Percentiles rank a stretch among this genome's conserved stretches.
phyloP scores from a whole-genome alignment of 805 yeast species.

The Starmerella bombi region DNA sequence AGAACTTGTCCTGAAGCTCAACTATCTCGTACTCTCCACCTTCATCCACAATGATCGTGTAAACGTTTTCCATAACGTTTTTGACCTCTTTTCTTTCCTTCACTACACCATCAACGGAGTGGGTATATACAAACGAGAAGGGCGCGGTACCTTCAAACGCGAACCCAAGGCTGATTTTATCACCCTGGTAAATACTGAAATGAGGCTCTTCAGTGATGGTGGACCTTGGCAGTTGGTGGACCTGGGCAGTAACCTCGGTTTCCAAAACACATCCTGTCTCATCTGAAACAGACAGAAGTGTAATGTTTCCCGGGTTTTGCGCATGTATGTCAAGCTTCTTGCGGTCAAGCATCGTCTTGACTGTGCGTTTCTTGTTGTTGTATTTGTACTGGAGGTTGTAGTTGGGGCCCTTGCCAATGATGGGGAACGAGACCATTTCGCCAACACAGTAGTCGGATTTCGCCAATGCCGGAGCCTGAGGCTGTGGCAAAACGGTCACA shows the following conservation, averaged over 20 bases:
- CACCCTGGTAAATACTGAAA: slow-evolving; percentile 88
- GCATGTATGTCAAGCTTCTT: slow-evolving; percentile 54
- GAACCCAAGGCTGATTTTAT: slow-evolving; percentile 75
- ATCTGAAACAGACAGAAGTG: slow-evolving; percentile 58
- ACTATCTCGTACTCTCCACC: slow-evolving; percentile 94
- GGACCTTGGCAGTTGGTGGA: slow-evolving; percentile 63
- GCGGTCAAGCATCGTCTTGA: not conserved
- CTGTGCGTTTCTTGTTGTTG: slow-evolving; percentile 5
- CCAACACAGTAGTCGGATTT: slow-evolving; percentile 56
- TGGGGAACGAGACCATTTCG: slow-evolving; percentile 62
- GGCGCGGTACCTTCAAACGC: slow-evolving; percentile 83
- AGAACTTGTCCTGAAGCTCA: slow-evolving; percentile 73
- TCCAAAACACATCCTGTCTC: slow-evolving; percentile 45
- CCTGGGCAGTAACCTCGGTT: slow-evolving; percentile 25
- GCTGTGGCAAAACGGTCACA: slow-evolving; percentile 8
- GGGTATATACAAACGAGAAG: slow-evolving; percentile 67
- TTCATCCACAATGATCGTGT: slow-evolving; percentile 59
- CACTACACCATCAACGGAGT: slow-evolving; percentile 40
- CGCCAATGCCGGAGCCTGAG: slow-evolving; percentile 3
- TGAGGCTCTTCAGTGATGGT: slow-evolving; percentile 65
- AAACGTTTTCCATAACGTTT: slow-evolving; percentile 55
- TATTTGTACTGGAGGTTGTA: slow-evolving; percentile 58
- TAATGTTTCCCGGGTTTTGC: slow-evolving; percentile 63
- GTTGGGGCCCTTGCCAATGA: slow-evolving; percentile 57
- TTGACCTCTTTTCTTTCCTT: slow-evolving; percentile 44